A percentile compares a stretch with the other conserved stretches of the same genome.
phyloP scores from a whole-genome alignment of 2,329 filamentous ascomycete species.

The Cladobotryum mycophilum region DNA sequence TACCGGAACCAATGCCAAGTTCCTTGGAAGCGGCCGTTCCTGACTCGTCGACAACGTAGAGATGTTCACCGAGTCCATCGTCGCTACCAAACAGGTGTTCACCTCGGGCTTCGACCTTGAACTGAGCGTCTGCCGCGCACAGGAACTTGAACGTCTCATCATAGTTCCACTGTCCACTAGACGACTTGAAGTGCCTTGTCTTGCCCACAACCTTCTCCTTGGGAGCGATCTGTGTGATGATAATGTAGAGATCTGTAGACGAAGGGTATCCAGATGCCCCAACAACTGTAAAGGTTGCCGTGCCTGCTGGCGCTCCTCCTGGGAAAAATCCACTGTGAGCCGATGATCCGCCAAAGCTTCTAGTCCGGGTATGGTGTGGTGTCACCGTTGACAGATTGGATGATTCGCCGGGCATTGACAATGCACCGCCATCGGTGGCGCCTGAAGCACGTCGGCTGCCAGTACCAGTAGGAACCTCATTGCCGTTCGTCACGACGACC shows the following conservation, averaged over 20 bases:
- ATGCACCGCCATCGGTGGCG: slow-evolving; percentile 17
- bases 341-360: slow-evolving; percentile 59
- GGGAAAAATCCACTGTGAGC: slow-evolving; percentile 54
- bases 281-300: slow-evolving; percentile 72
- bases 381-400: slow-evolving; percentile 18
- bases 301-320: slow-evolving; percentile 59
- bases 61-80: slow-evolving; percentile 72
- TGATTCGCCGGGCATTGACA: slow-evolving; percentile 1
- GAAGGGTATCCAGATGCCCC: slow-evolving; percentile 72
- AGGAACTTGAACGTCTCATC: slow-evolving; percentile 73
- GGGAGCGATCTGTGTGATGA: slow-evolving; percentile 58
- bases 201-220: slow-evolving; percentile 81
- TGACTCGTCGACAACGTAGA: slow-evolving; percentile 89
- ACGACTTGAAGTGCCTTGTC: slow-evolving; percentile 80
- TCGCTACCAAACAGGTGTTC: slow-evolving; percentile 81
- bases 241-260: slow-evolving; percentile 71
- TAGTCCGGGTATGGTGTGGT: slow-evolving; percentile 43
- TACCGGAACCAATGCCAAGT: slow-evolving; percentile 66
- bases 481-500: slow-evolving; percentile 26
- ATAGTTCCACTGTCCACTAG: slow-evolving; percentile 59
- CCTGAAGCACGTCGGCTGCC: slow-evolving; percentile 36
- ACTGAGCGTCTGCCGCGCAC: slow-evolving; percentile 76
- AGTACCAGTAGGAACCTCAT: slow-evolving; percentile 28
- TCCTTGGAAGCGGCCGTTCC: slow-evolving; percentile 63
- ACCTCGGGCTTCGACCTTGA: slow-evolving; percentile 79